Conservation (phyloP, 2,329 filamentous ascomycete species). For the Beauveria sp. region DNA sequence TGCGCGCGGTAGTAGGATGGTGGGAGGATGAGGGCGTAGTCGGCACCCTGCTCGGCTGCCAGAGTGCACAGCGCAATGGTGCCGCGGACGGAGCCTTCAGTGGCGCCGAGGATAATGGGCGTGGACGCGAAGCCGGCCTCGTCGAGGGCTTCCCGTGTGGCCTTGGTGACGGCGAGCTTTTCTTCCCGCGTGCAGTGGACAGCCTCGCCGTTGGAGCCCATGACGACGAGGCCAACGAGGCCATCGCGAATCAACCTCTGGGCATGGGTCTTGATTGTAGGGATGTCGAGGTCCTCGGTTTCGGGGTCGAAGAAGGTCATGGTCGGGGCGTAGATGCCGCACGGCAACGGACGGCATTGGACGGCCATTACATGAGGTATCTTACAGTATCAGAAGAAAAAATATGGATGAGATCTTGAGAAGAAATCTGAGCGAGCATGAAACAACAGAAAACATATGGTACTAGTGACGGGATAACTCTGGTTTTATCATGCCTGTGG, state of each 20-base stretch:
- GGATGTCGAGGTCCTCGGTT: conserved; percentile 77
- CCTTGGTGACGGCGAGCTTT: conserved; percentile 65
- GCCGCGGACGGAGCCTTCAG: conserved; percentile 71
- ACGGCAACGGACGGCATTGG: conserved; percentile 53
- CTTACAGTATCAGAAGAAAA: neutral
- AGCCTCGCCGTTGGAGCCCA: conserved; percentile 88
- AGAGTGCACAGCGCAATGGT: conserved; percentile 69
- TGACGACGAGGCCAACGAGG: conserved; percentile 72
- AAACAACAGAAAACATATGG: neutral
- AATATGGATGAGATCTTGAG: neutral
- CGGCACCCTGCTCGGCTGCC: conserved; percentile 61
- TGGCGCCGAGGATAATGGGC: conserved; percentile 77
- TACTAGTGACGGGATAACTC: neutral
- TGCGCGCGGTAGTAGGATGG: conserved; percentile 77
- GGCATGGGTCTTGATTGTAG: conserved; percentile 72
- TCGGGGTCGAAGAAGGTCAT: conserved; percentile 84
- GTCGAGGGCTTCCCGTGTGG: conserved; percentile 75
- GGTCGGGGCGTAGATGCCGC: conserved; percentile 80
- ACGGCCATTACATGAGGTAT: conserved; percentile 18
- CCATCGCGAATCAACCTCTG: conserved; percentile 70
- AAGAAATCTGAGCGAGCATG: neutral
- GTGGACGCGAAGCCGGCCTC: conserved; percentile 67
- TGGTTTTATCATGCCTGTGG: neutral
- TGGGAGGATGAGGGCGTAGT: conserved; percentile 72
- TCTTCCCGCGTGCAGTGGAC: conserved; percentile 75